phyloP scores from a whole-genome alignment of 805 yeast species.

The Hanseniaspora lachancei region DNA sequence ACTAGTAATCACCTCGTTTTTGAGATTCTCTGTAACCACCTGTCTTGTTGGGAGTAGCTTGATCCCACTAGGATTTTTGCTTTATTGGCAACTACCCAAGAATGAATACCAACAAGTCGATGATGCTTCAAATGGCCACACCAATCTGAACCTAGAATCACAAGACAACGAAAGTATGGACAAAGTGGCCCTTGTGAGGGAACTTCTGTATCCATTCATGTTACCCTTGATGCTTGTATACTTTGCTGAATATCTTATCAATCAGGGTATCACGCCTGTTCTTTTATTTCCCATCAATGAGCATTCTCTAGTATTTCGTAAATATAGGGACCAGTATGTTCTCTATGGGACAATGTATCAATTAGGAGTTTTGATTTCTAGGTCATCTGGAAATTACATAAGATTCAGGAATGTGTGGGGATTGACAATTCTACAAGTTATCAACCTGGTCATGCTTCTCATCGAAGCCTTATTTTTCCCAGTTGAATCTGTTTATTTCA shows the following conservation, averaged over 20 bases:
- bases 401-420: conserved; percentile 46
- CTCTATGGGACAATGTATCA: conserved; percentile 84
- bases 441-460: conserved; percentile 47
- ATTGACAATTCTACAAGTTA: conserved; percentile 51
- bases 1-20: conserved; percentile 57
- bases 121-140: background rate
- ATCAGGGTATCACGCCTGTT: conserved; percentile 87
- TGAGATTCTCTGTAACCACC: conserved; percentile 40
- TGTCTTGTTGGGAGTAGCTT: conserved; percentile 47
- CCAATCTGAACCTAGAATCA: conserved; percentile 16
- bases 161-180: conserved; percentile 25
- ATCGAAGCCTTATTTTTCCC: conserved; percentile 50
- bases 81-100: conserved; percentile 23
- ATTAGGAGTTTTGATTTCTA: conserved; percentile 79
- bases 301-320: conserved; percentile 43
- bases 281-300: conserved; percentile 55
- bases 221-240: conserved; percentile 74
- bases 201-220: conserved; percentile 56
- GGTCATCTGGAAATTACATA: conserved; percentile 63
- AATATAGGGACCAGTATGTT: conserved; percentile 77
- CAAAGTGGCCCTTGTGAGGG: conserved; percentile 17
- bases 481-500: conserved; percentile 46
- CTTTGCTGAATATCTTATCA: conserved; percentile 72
- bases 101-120: background rate
- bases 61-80: conserved; percentile 41